Percentiles rank a stretch among this genome's conserved stretches.
Evolutionary conservation across 2,329 filamentous ascomycete genomes (phyloP).

Genomic region (Lachnellula cervina): DNA sequence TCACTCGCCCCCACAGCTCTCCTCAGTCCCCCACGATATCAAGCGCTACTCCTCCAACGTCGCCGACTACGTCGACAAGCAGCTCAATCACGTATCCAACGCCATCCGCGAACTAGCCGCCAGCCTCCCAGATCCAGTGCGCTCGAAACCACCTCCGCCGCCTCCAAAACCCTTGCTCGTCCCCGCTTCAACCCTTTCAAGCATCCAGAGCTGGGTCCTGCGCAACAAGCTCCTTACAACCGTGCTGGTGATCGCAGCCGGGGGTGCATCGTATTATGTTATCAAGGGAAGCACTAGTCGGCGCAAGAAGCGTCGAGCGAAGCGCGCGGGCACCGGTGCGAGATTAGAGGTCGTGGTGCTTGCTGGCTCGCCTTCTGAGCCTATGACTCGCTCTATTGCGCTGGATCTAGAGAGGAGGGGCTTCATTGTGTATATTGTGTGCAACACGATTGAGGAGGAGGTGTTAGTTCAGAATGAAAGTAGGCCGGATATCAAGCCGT

Average conservation of each 20-base stretch:
- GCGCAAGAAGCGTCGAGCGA: slow-evolving; percentile 66
- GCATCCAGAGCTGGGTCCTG: slow-evolving; percentile 64
- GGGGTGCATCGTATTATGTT: slow-evolving; percentile 52
- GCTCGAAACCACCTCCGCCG: slow-evolving; percentile 49
- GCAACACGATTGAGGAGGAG: slow-evolving; percentile 81
- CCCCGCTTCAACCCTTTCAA: slow-evolving; percentile 40
- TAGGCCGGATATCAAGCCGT: slow-evolving; percentile 74
- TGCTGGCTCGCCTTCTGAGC: slow-evolving; percentile 80
- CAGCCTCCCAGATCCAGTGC: slow-evolving; percentile 69
- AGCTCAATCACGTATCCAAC: slow-evolving; percentile 71
- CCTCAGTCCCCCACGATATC: slow-evolving; percentile 59
- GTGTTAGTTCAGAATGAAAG: slow-evolving; percentile 68
- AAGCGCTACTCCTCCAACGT: slow-evolving; percentile 66
- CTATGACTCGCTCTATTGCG: slow-evolving; percentile 76
- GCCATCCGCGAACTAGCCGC: slow-evolving; percentile 62
- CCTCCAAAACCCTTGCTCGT: slow-evolving; percentile 26
- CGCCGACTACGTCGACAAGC: slow-evolving; percentile 73
- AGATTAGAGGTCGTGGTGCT: slow-evolving; percentile 83
- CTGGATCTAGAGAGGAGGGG: slow-evolving; percentile 85
- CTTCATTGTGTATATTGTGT: slow-evolving; percentile 90
- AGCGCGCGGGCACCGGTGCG: slow-evolving; percentile 74
- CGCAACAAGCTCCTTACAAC: slow-evolving; percentile 70
- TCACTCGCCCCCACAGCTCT: slow-evolving; percentile 38
- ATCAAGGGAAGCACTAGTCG: slow-evolving; percentile 52
- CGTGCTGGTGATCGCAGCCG: slow-evolving; percentile 63